Evolutionary conservation across 129 eudicot species (phyloP), one percentile per base, ranked within the genome.

Genomic region (Artemisia annua): DNA sequence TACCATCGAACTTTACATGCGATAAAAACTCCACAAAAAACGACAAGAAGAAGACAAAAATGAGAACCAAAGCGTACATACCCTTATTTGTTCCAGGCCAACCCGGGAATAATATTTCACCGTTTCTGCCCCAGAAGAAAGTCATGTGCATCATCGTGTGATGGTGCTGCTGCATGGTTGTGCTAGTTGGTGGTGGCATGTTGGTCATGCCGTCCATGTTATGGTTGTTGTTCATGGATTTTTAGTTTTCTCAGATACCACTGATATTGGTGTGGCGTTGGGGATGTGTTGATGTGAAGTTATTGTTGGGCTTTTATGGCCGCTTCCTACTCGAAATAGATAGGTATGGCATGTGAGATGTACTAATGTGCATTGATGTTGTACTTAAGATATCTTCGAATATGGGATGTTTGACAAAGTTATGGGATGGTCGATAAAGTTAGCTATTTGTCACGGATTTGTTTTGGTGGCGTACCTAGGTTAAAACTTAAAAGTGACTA

Each of bases 61-160:
- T 70, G 56, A 92, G 87, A 44, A 86, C 90, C 12, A 87, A 46
- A 15, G 74, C 72, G 76, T 92, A 92, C 91, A 80, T 86, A 64
- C 86, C 89, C 9, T 84, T 67, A 73, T 48, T 67, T 7, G 79
- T 60, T 60, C 97, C 97, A 20, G 96, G 96, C 90, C 92, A 91
- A 74, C 91, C 88, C 63, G 88, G 32, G 72, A 92, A 92, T 11
- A 92, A 73, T 22, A 89, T 85, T 56, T 75, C 82, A 4, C 90
- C 76, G 69, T 85, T 66, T 49, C 80, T 80, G 30, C 92, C 96
- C 98, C 98, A 93, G 87, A 79, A 93, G 60, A 93, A 93, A 11
- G 92, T 66, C 98, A 87, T 89, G 85, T 89, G 98, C 98, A 87
- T 89, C 94, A 92, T 91, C 81, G 75, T 48, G 50, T 74, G 88